A percentile compares a stretch with the other conserved stretches of the same genome.
phyloP scores from a whole-genome alignment of 176 grass and related monocot genomes.

The Echinochloa phyllopogon region DNA sequence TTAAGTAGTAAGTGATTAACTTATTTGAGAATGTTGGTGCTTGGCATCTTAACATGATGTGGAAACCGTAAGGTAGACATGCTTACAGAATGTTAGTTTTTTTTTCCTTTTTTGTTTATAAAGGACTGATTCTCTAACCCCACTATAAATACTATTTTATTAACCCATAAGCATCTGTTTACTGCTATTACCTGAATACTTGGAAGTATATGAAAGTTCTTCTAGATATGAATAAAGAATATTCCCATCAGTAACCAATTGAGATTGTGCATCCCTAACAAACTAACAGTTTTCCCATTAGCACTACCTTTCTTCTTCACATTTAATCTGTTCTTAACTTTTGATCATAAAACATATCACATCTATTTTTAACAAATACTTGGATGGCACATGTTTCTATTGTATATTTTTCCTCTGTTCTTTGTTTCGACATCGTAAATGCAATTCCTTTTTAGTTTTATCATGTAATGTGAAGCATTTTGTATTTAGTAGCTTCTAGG shows the following conservation, averaged over 20 bases:
- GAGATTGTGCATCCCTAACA: neutral
- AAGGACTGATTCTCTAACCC: neutral
- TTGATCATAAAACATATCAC: neutral
- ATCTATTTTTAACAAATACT: neutral
- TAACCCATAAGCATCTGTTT: conserved; percentile 5
- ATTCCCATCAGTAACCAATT: neutral
- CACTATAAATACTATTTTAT: neutral
- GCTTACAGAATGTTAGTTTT: neutral
- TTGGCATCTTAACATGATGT: neutral
- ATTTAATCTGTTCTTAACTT: neutral
- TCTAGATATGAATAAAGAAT: neutral
- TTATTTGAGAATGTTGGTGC: neutral
- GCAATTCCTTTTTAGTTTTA: neutral
- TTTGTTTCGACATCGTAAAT: neutral
- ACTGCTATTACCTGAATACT: conserved; percentile 2
- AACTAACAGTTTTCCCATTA: neutral
- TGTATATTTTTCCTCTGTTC: neutral
- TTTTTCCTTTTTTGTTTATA: neutral
- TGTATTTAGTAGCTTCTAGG: conserved; percentile 8
- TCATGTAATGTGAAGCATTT: neutral
- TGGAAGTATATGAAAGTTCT: neutral
- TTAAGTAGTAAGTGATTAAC: neutral
- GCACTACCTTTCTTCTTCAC: neutral
- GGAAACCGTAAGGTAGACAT: neutral
- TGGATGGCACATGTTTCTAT: neutral